phyloP scores from a whole-genome alignment of 2,329 filamentous ascomycete species.

The Biscogniauxia marginata region DNA sequence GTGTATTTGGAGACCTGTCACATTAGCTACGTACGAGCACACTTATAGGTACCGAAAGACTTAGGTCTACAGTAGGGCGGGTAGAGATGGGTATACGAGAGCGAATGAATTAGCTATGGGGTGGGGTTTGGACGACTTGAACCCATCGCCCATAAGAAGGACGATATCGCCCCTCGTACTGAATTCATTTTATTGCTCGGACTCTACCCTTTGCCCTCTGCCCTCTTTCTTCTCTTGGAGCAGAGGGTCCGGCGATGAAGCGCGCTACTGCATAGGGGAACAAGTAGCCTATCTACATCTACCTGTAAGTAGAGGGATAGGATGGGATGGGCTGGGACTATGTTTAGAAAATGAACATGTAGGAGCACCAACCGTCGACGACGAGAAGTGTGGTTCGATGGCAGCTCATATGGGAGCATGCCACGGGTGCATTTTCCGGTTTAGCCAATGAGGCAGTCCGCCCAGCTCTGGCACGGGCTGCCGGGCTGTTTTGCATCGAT shows the following conservation, averaged over 20 bases:
- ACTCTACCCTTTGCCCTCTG: not conserved
- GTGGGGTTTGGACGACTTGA: not conserved
- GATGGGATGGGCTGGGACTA: no score
- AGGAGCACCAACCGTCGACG: not conserved
- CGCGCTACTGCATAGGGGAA: no score
- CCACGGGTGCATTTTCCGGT: not conserved
- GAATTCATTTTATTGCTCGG: not conserved
- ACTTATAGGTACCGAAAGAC: no score
- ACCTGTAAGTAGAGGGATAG: not conserved
- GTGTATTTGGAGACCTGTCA: no score
- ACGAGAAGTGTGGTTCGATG: not conserved
- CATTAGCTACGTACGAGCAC: no score
- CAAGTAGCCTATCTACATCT: no score
- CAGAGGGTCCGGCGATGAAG: not conserved
- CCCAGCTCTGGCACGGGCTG: not conserved
- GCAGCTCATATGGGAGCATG: not conserved
- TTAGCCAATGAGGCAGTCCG: not conserved
- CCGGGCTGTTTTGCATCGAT: not conserved
- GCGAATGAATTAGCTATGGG: not conserved
- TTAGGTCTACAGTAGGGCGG: no score
- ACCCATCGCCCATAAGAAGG: no score
- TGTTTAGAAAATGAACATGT: not conserved
- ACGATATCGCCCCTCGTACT: no score
- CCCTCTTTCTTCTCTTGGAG: not conserved
- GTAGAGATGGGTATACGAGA: not conserved